Evolutionary conservation across 305 asterid genomes (phyloP).

Genomic region (Fraxinus platypoda): DNA sequence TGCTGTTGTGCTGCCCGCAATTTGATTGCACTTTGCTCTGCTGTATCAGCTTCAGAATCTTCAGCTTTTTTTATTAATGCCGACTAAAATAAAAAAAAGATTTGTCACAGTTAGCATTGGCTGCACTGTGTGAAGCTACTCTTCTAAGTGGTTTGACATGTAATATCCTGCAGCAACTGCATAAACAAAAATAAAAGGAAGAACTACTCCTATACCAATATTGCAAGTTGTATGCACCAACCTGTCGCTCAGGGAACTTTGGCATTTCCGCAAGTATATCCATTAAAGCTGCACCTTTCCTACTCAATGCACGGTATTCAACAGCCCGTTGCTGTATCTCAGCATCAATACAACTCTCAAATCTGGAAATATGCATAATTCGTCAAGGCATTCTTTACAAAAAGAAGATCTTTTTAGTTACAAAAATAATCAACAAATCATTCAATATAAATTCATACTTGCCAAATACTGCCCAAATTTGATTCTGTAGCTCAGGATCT

Average conservation of each 20-base stretch:
- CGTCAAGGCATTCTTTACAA: constrained; percentile 17
- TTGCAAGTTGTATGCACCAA: constrained; percentile 23
- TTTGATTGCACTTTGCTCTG: constrained; percentile 95
- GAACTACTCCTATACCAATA: constrained; percentile 12
- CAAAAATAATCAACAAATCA: constrained; percentile 8
- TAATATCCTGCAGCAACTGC: constrained; percentile 24
- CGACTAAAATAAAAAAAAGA: constrained; percentile 49
- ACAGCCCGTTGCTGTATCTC: constrained; percentile 98
- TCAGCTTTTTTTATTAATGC: constrained; percentile 83
- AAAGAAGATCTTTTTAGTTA: background rate
- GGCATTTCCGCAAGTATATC: constrained; percentile 99
- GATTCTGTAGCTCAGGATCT: constrained; percentile 57
- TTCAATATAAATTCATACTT: constrained; percentile 30
- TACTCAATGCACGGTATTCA: constrained; percentile 89
- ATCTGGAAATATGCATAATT: constrained; percentile 49
- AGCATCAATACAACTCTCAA: constrained; percentile 93
- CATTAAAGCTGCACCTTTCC: constrained; percentile 89
- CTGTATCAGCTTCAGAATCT: constrained; percentile 88
- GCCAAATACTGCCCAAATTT: constrained; percentile 50
- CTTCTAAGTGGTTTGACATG: constrained; percentile 11
- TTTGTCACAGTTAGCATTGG: constrained; percentile 19
- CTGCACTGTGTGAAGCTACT: background rate
- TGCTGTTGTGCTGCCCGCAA: constrained; percentile 82
- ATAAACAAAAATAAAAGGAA: background rate
- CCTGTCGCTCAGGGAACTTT: constrained; percentile 99